phyloP scores from a whole-genome alignment of 2,329 filamentous ascomycete species.

The Aspergillus quadricinctus region DNA sequence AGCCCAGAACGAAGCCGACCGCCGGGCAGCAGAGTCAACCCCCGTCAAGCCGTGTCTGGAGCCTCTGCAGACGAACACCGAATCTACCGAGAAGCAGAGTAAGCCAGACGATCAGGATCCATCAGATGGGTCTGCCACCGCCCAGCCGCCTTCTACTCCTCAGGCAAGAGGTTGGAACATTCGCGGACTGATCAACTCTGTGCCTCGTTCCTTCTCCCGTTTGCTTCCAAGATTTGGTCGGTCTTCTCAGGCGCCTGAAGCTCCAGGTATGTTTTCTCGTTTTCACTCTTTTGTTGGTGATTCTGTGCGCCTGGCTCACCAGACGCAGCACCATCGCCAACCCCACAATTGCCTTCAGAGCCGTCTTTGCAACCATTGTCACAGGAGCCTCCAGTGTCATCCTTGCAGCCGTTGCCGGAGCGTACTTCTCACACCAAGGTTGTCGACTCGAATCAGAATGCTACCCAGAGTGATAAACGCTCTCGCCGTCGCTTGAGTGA shows the following conservation, averaged over 20 bases:
- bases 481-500: conserved; percentile 11
- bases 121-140: conserved; percentile 2
- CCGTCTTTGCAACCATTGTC: neutral
- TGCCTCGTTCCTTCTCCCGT: conserved; percentile 26
- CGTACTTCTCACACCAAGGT: conserved; percentile 10
- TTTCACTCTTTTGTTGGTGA: neutral
- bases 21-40: conserved; percentile 10
- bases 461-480: conserved; percentile 5
- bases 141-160: conserved; percentile 17
- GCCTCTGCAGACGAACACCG: conserved; percentile 6
- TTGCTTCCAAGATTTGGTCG: conserved; percentile 19
- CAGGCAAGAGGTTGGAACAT: conserved; percentile 26
- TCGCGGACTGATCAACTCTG: conserved; percentile 27
- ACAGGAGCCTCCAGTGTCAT: neutral
- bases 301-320: neutral
- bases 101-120: conserved; percentile 1
- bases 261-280: conserved; percentile 9
- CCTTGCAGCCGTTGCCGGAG: conserved; percentile 3
- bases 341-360: neutral
- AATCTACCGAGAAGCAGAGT: conserved; percentile 6
- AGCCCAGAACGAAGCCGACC: conserved; percentile 27
- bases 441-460: neutral
- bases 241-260: conserved; percentile 12
- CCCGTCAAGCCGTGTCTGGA: conserved; percentile 5
- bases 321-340: neutral